Conservation (phyloP, 2,329 filamentous ascomycete genomes). For the Colletotrichum costaricense region DNA sequence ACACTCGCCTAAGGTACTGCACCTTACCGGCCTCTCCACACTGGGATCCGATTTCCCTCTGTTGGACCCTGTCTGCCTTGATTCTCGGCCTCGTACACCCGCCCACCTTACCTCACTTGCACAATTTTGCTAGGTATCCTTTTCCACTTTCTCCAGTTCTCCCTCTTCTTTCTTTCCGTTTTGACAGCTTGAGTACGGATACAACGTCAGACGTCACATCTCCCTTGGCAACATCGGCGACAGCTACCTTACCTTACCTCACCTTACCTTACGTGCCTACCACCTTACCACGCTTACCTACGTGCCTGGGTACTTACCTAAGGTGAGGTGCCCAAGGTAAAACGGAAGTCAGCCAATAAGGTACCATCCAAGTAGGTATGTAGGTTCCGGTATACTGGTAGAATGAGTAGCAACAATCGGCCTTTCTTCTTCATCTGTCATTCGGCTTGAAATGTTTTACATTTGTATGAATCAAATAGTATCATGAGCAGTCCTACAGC, state of each 20-base stretch:
- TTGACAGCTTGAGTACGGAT: background rate
- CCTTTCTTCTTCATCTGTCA: background rate
- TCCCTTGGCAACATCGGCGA: conserved; percentile 14
- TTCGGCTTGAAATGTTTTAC: background rate
- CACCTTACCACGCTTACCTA: background rate
- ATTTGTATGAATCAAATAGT: background rate
- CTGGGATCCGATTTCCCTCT: conserved; percentile 6
- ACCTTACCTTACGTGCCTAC: background rate
- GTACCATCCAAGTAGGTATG: background rate
- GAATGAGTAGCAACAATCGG: too few species aligned
- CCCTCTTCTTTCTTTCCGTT: background rate
- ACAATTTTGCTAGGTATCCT: conserved; percentile 1
- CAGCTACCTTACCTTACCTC: background rate
- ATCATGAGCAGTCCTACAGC: background rate
- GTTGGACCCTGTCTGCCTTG: conserved; percentile 28
- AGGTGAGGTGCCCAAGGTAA: background rate
- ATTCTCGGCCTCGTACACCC: conserved; percentile 8
- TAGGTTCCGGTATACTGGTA: too few species aligned
- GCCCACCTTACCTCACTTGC: background rate
- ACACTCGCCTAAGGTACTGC: background rate
- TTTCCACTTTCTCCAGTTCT: background rate
- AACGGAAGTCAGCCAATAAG: background rate
- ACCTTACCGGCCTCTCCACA: background rate
- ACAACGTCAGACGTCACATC: conserved; percentile 26
- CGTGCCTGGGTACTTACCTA: background rate